Evolutionary conservation across 2,329 filamentous ascomycete genomes (phyloP).

Genomic region (Neofusicoccum laricinum): DNA sequence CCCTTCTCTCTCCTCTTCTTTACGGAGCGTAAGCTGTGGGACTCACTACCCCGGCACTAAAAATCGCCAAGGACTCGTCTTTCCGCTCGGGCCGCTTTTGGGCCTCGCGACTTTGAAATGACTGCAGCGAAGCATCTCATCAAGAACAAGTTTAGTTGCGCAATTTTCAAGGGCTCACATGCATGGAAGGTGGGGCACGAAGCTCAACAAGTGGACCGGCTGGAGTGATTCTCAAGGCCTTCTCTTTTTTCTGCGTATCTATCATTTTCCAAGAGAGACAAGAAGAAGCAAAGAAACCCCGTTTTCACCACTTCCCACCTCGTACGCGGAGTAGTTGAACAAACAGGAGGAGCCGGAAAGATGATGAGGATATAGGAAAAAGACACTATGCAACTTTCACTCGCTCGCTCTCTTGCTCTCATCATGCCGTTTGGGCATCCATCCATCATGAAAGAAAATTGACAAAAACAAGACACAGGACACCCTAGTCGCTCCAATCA

Average conservation of each 20-base stretch:
- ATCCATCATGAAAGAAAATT: background rate
- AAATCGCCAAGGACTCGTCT: too few relatives aligned
- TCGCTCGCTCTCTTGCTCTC: background rate
- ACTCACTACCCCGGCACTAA: too few relatives aligned
- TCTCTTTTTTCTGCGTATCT: background rate
- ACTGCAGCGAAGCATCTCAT: too few relatives aligned
- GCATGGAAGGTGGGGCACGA: too few relatives aligned
- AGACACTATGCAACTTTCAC: background rate
- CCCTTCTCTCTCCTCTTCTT: too few relatives aligned
- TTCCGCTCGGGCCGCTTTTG: too few relatives aligned
- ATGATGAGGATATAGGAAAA: background rate
- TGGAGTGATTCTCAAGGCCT: background rate
- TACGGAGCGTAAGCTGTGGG: too few relatives aligned
- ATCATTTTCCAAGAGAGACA: background rate
- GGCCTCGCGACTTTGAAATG: too few relatives aligned
- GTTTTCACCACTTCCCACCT: background rate
- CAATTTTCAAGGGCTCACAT: too few relatives aligned
- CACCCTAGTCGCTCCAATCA: background rate
- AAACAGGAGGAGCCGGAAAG: background rate
- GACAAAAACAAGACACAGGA: background rate
- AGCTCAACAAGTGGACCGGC: too few relatives aligned
- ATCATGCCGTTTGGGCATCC: background rate
- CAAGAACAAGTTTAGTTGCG: too few relatives aligned
- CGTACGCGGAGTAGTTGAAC: background rate
- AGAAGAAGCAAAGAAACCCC: background rate